phyloP scores from a whole-genome alignment of 495 filamentous ascomycete species.

The Aspergillus mulundensis region DNA sequence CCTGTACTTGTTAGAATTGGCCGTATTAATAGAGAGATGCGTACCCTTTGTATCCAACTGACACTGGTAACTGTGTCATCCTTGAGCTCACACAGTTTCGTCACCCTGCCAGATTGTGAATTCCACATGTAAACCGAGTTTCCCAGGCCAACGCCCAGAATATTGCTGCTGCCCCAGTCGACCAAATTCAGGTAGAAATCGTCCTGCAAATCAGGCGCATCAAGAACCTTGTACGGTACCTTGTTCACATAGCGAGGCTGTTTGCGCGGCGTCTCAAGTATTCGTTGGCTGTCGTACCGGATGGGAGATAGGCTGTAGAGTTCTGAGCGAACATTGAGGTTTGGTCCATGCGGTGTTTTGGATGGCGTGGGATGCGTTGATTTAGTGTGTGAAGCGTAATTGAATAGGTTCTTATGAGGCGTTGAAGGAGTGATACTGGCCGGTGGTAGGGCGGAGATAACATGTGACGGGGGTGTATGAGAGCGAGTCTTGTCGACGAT shows the following conservation, averaged over 20 bases:
- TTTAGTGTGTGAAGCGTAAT: slow-evolving; percentile 73
- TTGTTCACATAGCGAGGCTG: slow-evolving; percentile 86
- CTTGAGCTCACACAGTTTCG: slow-evolving; percentile 85
- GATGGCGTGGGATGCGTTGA: slow-evolving; percentile 78
- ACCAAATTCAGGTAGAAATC: slow-evolving; percentile 98
- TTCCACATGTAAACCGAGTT: slow-evolving; percentile 99
- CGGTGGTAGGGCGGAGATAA: slow-evolving; percentile 57
- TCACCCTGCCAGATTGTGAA: slow-evolving; percentile 77
- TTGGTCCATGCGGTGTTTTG: slow-evolving; percentile 82
- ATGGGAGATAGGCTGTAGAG: slow-evolving; percentile 93
- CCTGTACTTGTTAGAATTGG: too few species aligned
- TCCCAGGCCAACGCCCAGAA: slow-evolving; percentile 86
- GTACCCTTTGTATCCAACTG: slow-evolving; percentile 86
- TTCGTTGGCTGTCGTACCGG: slow-evolving; percentile 81
- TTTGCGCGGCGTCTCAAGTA: slow-evolving; percentile 84
- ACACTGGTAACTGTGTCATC: slow-evolving; percentile 96
- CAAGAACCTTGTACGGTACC: slow-evolving; percentile 94
- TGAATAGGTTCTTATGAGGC: slow-evolving; percentile 95
- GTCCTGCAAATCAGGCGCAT: slow-evolving; percentile 92
- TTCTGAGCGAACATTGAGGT: slow-evolving; percentile 81
- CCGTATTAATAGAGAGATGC: not conserved
- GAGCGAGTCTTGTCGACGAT: slow-evolving; percentile 68
- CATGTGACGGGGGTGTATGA: slow-evolving; percentile 72
- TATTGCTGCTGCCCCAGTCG: slow-evolving; percentile 95
- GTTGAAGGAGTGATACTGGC: slow-evolving; percentile 82